Percentiles rank a stretch among this genome's conserved stretches.
Evolutionary conservation across 495 filamentous ascomycete species (phyloP).

Genomic region (Bacidia rubella): DNA sequence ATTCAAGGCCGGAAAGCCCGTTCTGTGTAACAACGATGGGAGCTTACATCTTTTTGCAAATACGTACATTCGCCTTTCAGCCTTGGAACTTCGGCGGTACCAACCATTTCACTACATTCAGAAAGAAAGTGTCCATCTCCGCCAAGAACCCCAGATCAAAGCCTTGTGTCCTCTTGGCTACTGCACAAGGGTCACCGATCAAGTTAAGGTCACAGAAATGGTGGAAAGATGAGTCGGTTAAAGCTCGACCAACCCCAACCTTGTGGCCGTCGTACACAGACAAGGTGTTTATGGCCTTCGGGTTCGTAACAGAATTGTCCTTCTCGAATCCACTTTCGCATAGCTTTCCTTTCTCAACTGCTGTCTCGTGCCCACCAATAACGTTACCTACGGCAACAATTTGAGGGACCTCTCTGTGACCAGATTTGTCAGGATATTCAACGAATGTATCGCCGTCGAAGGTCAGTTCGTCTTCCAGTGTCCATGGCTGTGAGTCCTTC

Average conservation of each 20-base stretch:
- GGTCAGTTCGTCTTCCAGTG: neutral
- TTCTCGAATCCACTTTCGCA: neutral
- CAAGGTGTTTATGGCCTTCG: neutral
- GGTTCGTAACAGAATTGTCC: neutral
- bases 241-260: neutral
- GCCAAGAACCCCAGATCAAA: neutral
- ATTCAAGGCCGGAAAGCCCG: too few relatives aligned
- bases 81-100: too few relatives aligned
- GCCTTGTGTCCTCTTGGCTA: neutral
- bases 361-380: neutral
- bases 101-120: neutral
- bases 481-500: neutral
- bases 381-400: neutral
- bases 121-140: neutral
- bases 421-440: neutral
- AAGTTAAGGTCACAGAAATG: neutral
- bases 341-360: neutral
- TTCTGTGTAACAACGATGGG: too few relatives aligned
- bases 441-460: neutral
- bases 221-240: neutral
- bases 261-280: neutral
- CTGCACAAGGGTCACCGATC: neutral
- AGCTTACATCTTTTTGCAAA: too few relatives aligned
- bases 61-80: too few relatives aligned
- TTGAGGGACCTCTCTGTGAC: neutral